phyloP scores from a whole-genome alignment of 225 moss, liverwort and hornwort genomes.

The Antitrichia curtipendula region DNA sequence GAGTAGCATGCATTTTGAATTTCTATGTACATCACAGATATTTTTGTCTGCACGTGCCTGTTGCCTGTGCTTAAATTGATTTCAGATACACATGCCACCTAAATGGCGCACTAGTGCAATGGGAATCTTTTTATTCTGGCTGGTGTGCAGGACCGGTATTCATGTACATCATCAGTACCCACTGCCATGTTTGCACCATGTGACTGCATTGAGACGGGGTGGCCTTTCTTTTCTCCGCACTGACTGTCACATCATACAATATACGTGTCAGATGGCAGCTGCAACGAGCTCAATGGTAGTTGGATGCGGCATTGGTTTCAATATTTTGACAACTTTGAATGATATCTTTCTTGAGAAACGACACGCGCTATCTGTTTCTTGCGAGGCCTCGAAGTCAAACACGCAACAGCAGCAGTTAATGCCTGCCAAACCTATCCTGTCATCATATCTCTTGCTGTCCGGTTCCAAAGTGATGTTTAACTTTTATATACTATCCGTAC shows the following conservation, averaged over 20 bases:
- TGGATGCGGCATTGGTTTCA: background rate
- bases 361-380: background rate
- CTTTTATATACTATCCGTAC: background rate
- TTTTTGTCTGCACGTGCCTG: background rate
- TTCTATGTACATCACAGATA: background rate
- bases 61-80: background rate
- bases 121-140: background rate
- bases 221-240: background rate
- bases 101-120: background rate
- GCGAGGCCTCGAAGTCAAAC: constrained; percentile 7
- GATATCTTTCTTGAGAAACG: background rate
- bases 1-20: background rate
- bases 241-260: background rate
- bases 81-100: background rate
- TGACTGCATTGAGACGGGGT: background rate
- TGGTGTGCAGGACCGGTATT: background rate
- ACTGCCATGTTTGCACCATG: constrained; percentile 10
- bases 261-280: background rate
- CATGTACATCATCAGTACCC: background rate
- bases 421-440: background rate
- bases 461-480: background rate
- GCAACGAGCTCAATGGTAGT: background rate
- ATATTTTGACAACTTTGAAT: background rate
- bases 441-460: background rate
- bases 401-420: background rate